These are phyloP conservation scores for Russula ochroleuca DNA, from an alignment of 768 basidiomycete genomes.

Conservation along the genomic window DNA sequence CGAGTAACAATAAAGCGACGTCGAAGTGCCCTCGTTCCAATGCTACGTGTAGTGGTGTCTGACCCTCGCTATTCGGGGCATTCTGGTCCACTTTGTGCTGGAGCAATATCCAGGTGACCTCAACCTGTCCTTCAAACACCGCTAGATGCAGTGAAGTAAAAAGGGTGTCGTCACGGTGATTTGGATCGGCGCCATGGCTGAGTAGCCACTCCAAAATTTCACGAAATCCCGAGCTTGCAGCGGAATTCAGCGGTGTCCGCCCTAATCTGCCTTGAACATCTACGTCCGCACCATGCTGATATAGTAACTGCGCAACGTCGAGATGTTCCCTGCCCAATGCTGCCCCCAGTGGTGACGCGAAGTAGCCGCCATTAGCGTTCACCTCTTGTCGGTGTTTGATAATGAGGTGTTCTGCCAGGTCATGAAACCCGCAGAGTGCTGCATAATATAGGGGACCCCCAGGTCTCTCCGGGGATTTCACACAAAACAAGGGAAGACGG, in stretches of 20 bases:
- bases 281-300: background rate
- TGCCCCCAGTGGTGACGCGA: background rate
- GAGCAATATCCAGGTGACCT: background rate
- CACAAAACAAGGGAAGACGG: too few relatives aligned
- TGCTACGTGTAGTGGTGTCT: background rate
- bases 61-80: background rate
- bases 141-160: background rate
- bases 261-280: too few relatives aligned
- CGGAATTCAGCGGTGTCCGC: background rate
- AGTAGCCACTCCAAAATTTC: background rate
- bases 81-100: background rate
- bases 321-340: background rate
- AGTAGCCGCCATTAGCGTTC: background rate
- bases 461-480: too few relatives aligned
- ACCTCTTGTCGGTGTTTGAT: background rate
- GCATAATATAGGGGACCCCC: background rate
- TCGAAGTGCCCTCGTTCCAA: fast-evolving
- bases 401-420: background rate
- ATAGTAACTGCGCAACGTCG: background rate
- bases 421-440: background rate
- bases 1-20: too few relatives aligned
- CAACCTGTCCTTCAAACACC: background rate
- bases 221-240: background rate
- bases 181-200: background rate
- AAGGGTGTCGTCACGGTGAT: background rate